Evolutionary conservation across 2,329 filamentous ascomycete species (phyloP).

Genomic region (Pseudopyricularia cyperi): DNA sequence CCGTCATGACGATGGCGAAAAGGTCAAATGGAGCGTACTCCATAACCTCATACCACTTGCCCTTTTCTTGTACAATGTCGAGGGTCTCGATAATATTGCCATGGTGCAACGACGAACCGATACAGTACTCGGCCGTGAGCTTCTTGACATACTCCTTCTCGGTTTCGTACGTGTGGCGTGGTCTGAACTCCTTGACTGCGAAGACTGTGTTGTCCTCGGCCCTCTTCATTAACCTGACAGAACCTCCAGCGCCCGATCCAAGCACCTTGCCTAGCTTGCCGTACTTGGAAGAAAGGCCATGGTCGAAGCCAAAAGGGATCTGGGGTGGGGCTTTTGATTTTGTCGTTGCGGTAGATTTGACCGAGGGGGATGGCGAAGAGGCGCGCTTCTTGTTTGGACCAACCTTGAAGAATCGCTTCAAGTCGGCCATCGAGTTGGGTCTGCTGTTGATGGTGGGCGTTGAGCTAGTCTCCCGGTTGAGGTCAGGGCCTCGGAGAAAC

Average conservation of each 20-base stretch:
- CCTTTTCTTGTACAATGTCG: constrained; percentile 89
- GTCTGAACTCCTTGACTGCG: constrained; percentile 92
- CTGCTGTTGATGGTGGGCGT: constrained; percentile 33
- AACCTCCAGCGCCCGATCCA: constrained; percentile 87
- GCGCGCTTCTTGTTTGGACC: constrained; percentile 61
- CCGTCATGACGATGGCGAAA: constrained; percentile 98
- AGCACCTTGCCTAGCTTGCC: constrained; percentile 91
- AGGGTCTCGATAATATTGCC: constrained; percentile 97
- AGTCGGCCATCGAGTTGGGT: constrained; percentile 79
- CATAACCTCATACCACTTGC: constrained; percentile 97
- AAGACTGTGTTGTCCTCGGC: constrained; percentile 88
- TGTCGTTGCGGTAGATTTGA: constrained; percentile 28
- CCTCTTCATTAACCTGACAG: constrained; percentile 85
- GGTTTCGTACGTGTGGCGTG: constrained; percentile 83
- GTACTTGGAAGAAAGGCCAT: constrained; percentile 81
- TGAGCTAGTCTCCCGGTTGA: constrained; percentile 27
- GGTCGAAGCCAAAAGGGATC: constrained; percentile 87
- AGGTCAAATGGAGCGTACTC: constrained; percentile 94
- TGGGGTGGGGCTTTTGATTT: constrained; percentile 38
- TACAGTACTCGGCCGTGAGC: constrained; percentile 94
- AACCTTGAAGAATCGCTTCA: constrained; percentile 94
- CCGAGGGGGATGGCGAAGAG: constrained; percentile 45
- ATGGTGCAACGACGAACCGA: constrained; percentile 91
- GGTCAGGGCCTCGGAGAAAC: constrained; percentile 28
- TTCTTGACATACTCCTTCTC: constrained; percentile 97